Evolutionary conservation across 257 asterid species (phyloP).

Genomic region (Paulownia fortunei): DNA sequence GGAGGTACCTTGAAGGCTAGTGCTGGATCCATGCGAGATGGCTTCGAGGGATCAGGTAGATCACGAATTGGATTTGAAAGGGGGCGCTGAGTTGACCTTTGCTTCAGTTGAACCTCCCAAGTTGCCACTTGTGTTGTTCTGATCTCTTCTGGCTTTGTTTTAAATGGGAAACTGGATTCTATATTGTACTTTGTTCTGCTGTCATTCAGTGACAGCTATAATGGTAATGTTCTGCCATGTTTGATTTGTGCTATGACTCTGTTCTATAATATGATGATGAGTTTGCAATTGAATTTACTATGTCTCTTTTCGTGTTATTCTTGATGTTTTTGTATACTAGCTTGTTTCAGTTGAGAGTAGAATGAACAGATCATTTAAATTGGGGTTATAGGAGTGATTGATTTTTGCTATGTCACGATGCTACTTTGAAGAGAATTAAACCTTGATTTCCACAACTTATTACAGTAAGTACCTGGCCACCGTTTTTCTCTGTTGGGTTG

Average conservation of each 20-base stretch:
- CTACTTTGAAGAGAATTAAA: no score
- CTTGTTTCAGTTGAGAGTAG: not conserved
- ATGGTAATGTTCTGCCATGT: not conserved
- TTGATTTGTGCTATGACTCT: not conserved
- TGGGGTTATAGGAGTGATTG: no score
- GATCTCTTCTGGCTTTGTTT: not conserved
- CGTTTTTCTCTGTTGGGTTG: no score
- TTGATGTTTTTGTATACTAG: not conserved
- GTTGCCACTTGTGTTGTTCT: not conserved
- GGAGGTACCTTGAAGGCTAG: slow-evolving; percentile 62
- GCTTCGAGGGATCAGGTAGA: slow-evolving; percentile 52
- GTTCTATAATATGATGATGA: slow-evolving; percentile 11
- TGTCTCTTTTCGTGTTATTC: not conserved
- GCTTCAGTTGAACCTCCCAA: not conserved
- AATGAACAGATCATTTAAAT: not conserved
- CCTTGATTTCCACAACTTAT: no score
- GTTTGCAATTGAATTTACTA: not conserved
- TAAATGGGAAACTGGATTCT: not conserved
- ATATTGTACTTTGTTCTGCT: not conserved
- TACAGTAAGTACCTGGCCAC: no score
- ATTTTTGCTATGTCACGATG: no score
- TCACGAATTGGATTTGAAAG: slow-evolving; percentile 48
- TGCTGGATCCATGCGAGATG: slow-evolving; percentile 65
- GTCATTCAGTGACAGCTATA: not conserved
- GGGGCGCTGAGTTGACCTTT: slow-evolving; percentile 41